A percentile compares a stretch with the other conserved stretches of the same genome.
Conservation (phyloP, 495 filamentous ascomycete species). For the Podospora pseudocomata region DNA sequence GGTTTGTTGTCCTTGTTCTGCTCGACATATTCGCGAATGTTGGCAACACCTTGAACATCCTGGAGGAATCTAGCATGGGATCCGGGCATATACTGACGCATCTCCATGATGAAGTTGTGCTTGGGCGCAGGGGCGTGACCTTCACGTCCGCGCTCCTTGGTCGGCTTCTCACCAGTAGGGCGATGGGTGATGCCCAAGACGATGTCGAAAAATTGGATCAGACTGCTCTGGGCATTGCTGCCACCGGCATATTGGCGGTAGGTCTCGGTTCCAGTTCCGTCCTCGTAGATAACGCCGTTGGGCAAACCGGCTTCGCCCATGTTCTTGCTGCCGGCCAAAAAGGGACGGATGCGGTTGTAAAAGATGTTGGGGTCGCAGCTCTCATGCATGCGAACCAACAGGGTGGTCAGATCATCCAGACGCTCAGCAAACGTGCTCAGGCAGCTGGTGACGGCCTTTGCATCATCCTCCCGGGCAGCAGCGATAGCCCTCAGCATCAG, state of each 20-base stretch:
- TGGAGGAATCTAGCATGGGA: slow-evolving; percentile 84
- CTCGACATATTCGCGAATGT: slow-evolving; percentile 84
- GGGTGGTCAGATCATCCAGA: slow-evolving; percentile 71
- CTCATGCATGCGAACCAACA: slow-evolving; percentile 86
- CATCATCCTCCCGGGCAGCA: slow-evolving; percentile 71
- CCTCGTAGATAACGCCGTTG: slow-evolving; percentile 81
- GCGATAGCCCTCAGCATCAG: slow-evolving; percentile 83
- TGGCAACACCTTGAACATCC: slow-evolving; percentile 73
- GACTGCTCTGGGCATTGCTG: slow-evolving; percentile 92
- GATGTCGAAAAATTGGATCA: slow-evolving; percentile 97
- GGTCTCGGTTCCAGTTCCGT: slow-evolving; percentile 62
- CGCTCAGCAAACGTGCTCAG: slow-evolving; percentile 77
- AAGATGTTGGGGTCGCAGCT: slow-evolving; percentile 90
- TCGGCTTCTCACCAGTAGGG: slow-evolving; percentile 71
- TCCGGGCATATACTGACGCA: slow-evolving; percentile 96
- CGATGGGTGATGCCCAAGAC: slow-evolving; percentile 87
- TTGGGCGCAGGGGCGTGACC: slow-evolving; percentile 55
- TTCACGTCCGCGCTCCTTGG: slow-evolving; percentile 46
- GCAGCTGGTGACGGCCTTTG: slow-evolving; percentile 64
- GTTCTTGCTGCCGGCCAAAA: slow-evolving; percentile 92
- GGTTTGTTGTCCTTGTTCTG: slow-evolving; percentile 54
- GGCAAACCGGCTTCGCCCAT: slow-evolving; percentile 92
- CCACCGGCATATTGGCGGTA: slow-evolving; percentile 88
- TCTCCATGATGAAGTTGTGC: slow-evolving; percentile 92
- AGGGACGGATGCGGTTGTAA: slow-evolving; percentile 89